A percentile compares a stretch with the other conserved stretches of the same genome.
Evolutionary conservation across 2,329 filamentous ascomycete genomes (phyloP).

Genomic region (Fusarium oligoseptatum): DNA sequence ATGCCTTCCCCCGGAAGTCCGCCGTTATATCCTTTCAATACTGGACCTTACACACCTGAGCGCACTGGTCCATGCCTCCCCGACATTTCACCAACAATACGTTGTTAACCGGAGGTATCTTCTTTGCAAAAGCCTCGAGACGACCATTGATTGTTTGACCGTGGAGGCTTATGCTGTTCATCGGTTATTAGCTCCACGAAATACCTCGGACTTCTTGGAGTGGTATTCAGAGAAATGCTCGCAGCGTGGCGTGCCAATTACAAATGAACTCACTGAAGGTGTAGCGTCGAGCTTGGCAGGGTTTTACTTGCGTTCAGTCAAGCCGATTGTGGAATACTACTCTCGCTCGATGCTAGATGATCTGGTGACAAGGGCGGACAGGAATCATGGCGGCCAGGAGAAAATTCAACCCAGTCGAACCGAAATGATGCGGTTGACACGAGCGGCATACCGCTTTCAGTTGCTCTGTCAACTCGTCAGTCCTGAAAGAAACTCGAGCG

Average conservation of each 20-base stretch:
- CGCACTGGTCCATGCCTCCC: constrained; percentile 20
- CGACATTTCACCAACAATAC: constrained; percentile 23
- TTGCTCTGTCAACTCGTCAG: constrained; percentile 14
- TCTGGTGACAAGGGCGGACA: neutral
- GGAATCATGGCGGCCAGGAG: neutral
- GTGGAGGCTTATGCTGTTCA: constrained; percentile 18
- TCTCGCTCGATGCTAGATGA: neutral
- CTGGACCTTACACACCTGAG: constrained; percentile 13
- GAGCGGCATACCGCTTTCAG: constrained; percentile 29
- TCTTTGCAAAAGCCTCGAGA: constrained; percentile 11
- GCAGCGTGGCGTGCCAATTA: neutral
- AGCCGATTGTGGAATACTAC: neutral
- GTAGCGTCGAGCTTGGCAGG: neutral
- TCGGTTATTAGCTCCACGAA: neutral
- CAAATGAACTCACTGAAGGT: neutral
- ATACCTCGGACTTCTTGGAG: neutral
- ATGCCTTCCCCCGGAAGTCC: constrained; percentile 10
- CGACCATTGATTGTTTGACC: constrained; percentile 2
- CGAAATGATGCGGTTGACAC: constrained; percentile 18
- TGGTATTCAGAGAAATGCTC: neutral
- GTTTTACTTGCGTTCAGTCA: neutral
- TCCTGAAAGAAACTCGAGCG: neutral
- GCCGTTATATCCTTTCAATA: constrained; percentile 15
- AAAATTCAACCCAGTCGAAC: neutral
- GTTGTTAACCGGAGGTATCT: constrained; percentile 14